Percentiles rank a stretch among this genome's conserved stretches.
Evolutionary conservation across 805 yeast species (phyloP).

Genomic region (Metschnikowia henanensis): DNA sequence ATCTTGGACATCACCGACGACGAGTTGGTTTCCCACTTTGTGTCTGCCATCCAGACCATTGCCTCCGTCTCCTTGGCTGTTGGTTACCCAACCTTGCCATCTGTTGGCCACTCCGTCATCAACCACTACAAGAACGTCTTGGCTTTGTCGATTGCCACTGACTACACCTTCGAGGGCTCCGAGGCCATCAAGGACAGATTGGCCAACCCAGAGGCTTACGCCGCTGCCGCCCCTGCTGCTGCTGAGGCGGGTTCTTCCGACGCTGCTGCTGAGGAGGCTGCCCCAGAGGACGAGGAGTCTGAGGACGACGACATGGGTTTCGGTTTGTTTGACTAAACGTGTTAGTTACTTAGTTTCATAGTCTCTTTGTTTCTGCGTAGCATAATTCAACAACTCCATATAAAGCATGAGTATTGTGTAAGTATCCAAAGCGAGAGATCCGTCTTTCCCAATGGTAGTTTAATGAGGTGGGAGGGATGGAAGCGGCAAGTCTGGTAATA

Average conservation of each 20-base stretch:
- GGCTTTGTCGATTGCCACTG: slow-evolving; percentile 97
- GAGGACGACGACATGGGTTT: slow-evolving; percentile 95
- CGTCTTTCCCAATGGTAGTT: too few species aligned
- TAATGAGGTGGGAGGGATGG: too few species aligned
- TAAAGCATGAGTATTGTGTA: too few species aligned
- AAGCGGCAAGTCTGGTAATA: too few species aligned
- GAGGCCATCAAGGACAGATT: slow-evolving; percentile 99
- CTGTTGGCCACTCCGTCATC: slow-evolving; percentile 98
- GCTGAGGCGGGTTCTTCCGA: slow-evolving; percentile 66
- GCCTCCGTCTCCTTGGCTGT: slow-evolving; percentile 96
- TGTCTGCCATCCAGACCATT: slow-evolving; percentile 88
- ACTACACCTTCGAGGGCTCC: slow-evolving; percentile 98
- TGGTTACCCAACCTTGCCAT: slow-evolving; percentile 99
- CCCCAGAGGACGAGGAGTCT: slow-evolving; percentile 61
- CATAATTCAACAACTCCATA: slow-evolving; percentile 7
- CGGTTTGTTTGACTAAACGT: slow-evolving; percentile 94
- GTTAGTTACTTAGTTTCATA: too few species aligned
- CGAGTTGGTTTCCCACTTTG: slow-evolving; percentile 90
- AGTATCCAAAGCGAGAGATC: too few species aligned
- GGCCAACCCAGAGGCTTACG: slow-evolving; percentile 99
- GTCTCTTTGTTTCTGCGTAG: slow-evolving; percentile 3
- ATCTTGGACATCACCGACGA: slow-evolving; percentile 99
- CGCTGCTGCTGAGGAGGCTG: slow-evolving; percentile 68
- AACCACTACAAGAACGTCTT: slow-evolving; percentile 99
- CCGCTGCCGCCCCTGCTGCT: slow-evolving; percentile 98